These are phyloP conservation scores for Termitomyces sp. DNA, from an alignment of 1,284 basidiomycete genomes.

Conservation along the genomic window DNA sequence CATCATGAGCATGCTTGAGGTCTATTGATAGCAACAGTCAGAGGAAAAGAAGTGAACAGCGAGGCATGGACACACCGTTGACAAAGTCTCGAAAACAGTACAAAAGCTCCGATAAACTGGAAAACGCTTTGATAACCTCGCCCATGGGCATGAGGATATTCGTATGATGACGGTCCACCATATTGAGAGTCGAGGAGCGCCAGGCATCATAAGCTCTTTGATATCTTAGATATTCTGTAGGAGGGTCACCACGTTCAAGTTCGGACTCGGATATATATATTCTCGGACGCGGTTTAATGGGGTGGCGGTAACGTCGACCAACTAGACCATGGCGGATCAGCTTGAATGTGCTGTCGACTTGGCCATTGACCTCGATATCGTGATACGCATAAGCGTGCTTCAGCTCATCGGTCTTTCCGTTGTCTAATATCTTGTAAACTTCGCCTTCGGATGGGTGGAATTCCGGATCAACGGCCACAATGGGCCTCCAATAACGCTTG, in stretches of 20 bases:
- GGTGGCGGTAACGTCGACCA: not conserved
- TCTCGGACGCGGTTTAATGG: not conserved
- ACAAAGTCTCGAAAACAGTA: not conserved
- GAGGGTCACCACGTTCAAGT: not conserved
- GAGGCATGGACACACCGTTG: not conserved
- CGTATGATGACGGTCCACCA: not conserved
- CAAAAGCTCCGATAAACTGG: not conserved
- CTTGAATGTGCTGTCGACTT: conserved; percentile 2
- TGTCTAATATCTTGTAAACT: conserved; percentile 2
- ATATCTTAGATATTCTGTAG: not conserved
- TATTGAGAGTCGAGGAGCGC: not conserved
- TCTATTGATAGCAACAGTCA: not conserved
- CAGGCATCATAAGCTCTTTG: too few relatives aligned
- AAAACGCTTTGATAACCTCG: not conserved
- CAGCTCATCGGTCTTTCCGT: not conserved
- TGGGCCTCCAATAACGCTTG: conserved; percentile 11
- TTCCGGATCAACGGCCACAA: not conserved
- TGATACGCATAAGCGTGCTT: not conserved
- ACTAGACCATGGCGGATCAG: not conserved
- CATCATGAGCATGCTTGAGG: not conserved
- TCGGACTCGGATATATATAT: not conserved
- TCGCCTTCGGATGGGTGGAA: not conserved
- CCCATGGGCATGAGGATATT: conserved; percentile 6
- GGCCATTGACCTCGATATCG: conserved; percentile 3
- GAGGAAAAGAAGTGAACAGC: not conserved